Evolutionary conservation across 2,329 filamentous ascomycete species (phyloP).

Genomic region (Penicillium digitatum): DNA sequence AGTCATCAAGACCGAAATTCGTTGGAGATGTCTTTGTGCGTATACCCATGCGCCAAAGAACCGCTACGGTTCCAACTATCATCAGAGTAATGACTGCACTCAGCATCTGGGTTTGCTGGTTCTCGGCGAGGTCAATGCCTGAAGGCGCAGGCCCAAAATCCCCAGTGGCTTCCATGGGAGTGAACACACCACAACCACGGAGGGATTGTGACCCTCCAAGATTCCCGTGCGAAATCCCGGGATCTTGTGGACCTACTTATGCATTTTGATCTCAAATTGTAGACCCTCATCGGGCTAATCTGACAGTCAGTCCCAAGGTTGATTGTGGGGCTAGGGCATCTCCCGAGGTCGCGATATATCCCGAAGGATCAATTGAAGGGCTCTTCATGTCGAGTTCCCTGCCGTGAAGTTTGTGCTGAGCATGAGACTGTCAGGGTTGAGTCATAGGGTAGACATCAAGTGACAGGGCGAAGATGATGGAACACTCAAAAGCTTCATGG

Average conservation of each 20-base stretch:
- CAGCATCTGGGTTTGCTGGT: slow-evolving; percentile 1
- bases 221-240: not conserved
- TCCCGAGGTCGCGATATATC: not conserved
- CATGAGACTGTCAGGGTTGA: not conserved
- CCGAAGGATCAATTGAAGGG: not conserved
- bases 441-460: not conserved
- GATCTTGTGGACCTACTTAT: not conserved
- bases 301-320: not conserved
- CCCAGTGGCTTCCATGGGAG: not conserved
- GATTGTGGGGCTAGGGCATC: not conserved
- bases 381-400: not conserved
- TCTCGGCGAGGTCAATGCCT: slow-evolving; percentile 5
- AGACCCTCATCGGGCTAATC: not conserved
- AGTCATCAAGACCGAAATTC: slow-evolving; percentile 8
- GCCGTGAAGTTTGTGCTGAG: not conserved
- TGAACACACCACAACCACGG: not conserved
- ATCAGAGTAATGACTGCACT: slow-evolving; percentile 5
- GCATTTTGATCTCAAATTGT: not conserved
- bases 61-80: slow-evolving; percentile 6
- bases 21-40: slow-evolving; percentile 1
- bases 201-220: not conserved
- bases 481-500: not conserved
- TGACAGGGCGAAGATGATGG: not conserved
- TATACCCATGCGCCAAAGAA: slow-evolving; percentile 7
- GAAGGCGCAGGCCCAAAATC: slow-evolving; percentile 4